A percentile compares a stretch with the other conserved stretches of the same genome.
These are phyloP conservation scores for Leishmania martiniquensis DNA, from an alignment of 208 protist genomes.

Conservation along the genomic window DNA sequence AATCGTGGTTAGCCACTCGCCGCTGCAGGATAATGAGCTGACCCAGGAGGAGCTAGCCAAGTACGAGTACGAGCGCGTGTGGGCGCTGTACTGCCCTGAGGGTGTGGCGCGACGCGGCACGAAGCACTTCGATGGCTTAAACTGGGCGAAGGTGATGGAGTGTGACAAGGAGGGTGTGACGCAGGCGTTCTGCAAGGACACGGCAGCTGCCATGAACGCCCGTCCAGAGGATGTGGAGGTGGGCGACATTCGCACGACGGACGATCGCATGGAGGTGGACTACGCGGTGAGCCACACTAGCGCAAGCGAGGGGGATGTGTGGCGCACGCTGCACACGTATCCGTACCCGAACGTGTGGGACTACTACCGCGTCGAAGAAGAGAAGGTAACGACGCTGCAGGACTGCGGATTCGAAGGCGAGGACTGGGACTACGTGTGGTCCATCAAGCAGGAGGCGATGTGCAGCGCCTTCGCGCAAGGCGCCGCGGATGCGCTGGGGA, in stretches of 20 bases:
- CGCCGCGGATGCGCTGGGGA: conserved; percentile 13
- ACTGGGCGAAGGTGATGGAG: conserved; percentile 45
- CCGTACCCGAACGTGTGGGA: conserved; percentile 46
- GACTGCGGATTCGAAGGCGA: conserved; percentile 41
- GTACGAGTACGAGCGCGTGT: conserved; percentile 45
- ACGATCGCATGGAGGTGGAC: conserved; percentile 34
- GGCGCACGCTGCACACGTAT: not conserved
- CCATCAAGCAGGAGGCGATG: conserved; percentile 36
- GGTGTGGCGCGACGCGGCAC: conserved; percentile 17
- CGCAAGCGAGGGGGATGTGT: conserved; percentile 9
- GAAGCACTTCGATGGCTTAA: conserved; percentile 39
- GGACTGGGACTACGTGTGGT: conserved; percentile 41
- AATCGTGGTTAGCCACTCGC: conserved; percentile 37
- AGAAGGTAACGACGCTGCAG: not conserved
- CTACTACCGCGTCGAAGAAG: conserved; percentile 17
- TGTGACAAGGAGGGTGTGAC: conserved; percentile 15
- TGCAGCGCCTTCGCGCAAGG: conserved; percentile 39
- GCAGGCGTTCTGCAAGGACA: conserved; percentile 47
- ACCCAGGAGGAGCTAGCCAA: conserved; percentile 48
- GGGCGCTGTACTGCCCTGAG: conserved; percentile 52
- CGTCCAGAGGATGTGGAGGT: conserved; percentile 32
- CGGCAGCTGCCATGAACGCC: conserved; percentile 33
- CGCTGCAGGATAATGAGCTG: conserved; percentile 41
- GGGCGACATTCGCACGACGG: conserved; percentile 16
- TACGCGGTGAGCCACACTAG: conserved; percentile 29